Evolutionary conservation across 73 alveolate species (phyloP).

Genomic region (Effrenium voratum): DNA sequence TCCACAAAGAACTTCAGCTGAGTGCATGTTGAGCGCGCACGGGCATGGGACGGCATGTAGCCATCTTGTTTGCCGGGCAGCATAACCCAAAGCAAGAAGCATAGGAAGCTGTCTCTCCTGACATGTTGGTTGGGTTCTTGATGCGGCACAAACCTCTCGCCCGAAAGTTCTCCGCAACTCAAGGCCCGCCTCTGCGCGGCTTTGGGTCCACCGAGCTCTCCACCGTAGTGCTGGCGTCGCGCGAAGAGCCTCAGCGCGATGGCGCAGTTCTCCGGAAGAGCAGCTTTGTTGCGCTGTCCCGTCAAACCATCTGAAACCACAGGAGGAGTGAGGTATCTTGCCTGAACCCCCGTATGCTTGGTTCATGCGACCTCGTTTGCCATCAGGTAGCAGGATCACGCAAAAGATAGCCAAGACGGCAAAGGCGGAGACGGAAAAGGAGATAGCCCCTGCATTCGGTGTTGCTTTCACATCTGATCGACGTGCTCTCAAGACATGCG

Average conservation of each 20-base stretch:
- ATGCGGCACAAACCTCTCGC: neutral
- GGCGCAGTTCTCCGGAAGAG: too few relatives aligned
- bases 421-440: constrained; percentile 65
- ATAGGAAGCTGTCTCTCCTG: constrained; percentile 81
- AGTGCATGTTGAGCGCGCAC: too few relatives aligned
- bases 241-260: constrained; percentile 68
- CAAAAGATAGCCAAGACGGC: constrained; percentile 59
- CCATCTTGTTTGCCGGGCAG: too few relatives aligned
- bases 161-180: neutral
- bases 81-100: constrained; percentile 56
- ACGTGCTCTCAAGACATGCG: too few relatives aligned
- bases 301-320: too few relatives aligned
- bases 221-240: constrained; percentile 64
- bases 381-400: constrained; percentile 25
- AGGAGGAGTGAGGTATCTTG: too few relatives aligned
- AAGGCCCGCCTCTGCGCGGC: constrained; percentile 51
- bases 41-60: too few relatives aligned
- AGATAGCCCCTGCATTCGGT: constrained; percentile 16
- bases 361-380: neutral
- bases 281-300: too few relatives aligned
- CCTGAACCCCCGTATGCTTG: too few relatives aligned
- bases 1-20: too few relatives aligned
- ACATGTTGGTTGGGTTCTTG: neutral
- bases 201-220: constrained; percentile 70
- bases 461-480: too few relatives aligned